phyloP scores from a whole-genome alignment of 1,284 basidiomycete genomes.

The Ganoderma lucidum region DNA sequence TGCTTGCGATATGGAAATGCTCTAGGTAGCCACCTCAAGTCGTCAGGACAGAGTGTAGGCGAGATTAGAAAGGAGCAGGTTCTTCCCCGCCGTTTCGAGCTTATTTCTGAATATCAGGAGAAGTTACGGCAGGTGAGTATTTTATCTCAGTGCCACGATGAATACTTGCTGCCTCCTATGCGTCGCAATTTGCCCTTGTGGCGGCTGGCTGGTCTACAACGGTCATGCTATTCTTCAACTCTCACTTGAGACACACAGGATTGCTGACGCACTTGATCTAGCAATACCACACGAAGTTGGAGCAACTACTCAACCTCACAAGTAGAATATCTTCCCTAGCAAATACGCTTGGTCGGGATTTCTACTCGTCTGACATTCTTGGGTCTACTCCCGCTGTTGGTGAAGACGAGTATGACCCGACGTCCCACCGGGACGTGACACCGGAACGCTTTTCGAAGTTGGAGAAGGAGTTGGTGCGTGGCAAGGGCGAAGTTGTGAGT shows the following conservation, averaged over 20 bases:
- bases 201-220: neutral
- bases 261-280: constrained; percentile 36
- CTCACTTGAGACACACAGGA: neutral
- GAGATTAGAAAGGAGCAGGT: constrained; percentile 68
- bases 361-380: constrained; percentile 65
- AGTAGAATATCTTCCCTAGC: constrained; percentile 66
- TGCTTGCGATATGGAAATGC: constrained; percentile 71
- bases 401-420: constrained; percentile 50
- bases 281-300: constrained; percentile 82
- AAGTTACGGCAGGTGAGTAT: constrained; percentile 74
- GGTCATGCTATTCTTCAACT: neutral
- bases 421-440: constrained; percentile 69
- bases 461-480: constrained; percentile 82
- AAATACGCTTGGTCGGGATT: constrained; percentile 67
- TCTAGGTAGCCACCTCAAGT: constrained; percentile 75
- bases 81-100: constrained; percentile 72
- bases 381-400: constrained; percentile 52
- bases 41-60: constrained; percentile 61
- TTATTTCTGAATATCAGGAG: constrained; percentile 72
- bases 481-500: constrained; percentile 82
- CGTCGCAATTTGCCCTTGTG: neutral
- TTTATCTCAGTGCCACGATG: neutral
- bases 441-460: constrained; percentile 79
- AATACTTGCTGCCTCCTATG: neutral
- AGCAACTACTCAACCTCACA: constrained; percentile 72